These are phyloP conservation scores for Lachancea quebecensis DNA, from an alignment of 805 yeast species.

Conservation along the genomic window DNA sequence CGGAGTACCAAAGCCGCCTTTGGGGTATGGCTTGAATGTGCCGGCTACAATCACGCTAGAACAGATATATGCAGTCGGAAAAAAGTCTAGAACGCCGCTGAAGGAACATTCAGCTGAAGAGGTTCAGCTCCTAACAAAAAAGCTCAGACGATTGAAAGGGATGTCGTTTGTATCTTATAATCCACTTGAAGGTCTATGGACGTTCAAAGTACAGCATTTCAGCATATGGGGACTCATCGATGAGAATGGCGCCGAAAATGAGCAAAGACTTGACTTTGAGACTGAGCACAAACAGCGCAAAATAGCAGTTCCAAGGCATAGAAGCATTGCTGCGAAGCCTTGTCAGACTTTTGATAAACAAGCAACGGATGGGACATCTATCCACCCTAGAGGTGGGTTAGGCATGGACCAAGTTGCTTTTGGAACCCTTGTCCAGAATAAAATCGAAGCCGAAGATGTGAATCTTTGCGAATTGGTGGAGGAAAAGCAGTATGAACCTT, in stretches of 20 bases:
- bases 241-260: conserved; percentile 42
- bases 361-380: not conserved
- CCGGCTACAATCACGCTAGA: conserved; percentile 70
- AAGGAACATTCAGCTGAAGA: conserved; percentile 35
- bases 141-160: conserved; percentile 50
- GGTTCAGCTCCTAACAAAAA: conserved; percentile 41
- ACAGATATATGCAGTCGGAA: conserved; percentile 45
- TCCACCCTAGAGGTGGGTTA: not conserved
- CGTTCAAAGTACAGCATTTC: conserved; percentile 81
- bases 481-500: conserved; percentile 67
- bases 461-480: conserved; percentile 37
- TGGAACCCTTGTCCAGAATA: not conserved
- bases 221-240: conserved; percentile 89
- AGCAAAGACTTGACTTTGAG: not conserved
- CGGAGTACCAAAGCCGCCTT: conserved; percentile 44
- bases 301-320: conserved; percentile 5
- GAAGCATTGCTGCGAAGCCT: not conserved
- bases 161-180: conserved; percentile 78
- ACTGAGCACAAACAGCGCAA: conserved; percentile 4
- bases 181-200: conserved; percentile 68
- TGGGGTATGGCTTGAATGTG: conserved; percentile 66
- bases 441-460: conserved; percentile 14
- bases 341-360: not conserved
- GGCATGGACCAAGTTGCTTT: not conserved
- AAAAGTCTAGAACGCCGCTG: conserved; percentile 23